Conservation (phyloP, 306 rosid genomes). For the Pachyrhizus erosus region DNA sequence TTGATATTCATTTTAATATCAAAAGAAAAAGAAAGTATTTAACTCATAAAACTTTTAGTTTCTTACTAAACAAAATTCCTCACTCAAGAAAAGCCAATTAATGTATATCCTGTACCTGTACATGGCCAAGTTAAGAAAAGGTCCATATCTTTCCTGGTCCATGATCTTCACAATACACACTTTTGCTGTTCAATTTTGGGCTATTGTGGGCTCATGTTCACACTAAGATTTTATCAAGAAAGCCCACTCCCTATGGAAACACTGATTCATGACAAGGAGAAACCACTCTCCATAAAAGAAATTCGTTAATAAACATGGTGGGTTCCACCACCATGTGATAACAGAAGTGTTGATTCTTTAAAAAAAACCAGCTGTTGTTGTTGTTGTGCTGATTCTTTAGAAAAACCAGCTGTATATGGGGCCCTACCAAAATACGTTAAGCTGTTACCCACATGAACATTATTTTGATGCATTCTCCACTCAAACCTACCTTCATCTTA, state of each 20-base stretch:
- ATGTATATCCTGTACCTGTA: not conserved
- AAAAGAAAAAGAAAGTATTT: no score
- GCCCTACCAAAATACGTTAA: slow-evolving; percentile 30
- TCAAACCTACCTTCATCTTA: slow-evolving; percentile 17
- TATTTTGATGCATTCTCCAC: slow-evolving; percentile 23
- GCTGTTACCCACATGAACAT: slow-evolving; percentile 10
- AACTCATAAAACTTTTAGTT: not conserved
- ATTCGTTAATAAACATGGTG: not conserved
- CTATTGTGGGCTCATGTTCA: not conserved
- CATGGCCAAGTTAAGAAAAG: not conserved
- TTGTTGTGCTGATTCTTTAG: slow-evolving; percentile 1
- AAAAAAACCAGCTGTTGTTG: not conserved
- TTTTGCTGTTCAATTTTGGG: not conserved
- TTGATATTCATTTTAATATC: no score
- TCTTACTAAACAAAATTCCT: not conserved
- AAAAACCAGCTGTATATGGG: slow-evolving; percentile 31
- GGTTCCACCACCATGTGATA: slow-evolving; percentile 50
- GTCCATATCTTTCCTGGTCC: not conserved
- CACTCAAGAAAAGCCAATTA: not conserved
- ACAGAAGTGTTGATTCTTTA: slow-evolving; percentile 13
- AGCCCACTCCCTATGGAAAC: not conserved
- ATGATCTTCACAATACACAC: not conserved
- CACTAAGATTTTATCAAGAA: not conserved
- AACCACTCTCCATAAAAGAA: not conserved
- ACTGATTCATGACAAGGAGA: not conserved